phyloP scores from a whole-genome alignment of 192 early-diverging fungal genomes.

The Linderina pennispora region DNA sequence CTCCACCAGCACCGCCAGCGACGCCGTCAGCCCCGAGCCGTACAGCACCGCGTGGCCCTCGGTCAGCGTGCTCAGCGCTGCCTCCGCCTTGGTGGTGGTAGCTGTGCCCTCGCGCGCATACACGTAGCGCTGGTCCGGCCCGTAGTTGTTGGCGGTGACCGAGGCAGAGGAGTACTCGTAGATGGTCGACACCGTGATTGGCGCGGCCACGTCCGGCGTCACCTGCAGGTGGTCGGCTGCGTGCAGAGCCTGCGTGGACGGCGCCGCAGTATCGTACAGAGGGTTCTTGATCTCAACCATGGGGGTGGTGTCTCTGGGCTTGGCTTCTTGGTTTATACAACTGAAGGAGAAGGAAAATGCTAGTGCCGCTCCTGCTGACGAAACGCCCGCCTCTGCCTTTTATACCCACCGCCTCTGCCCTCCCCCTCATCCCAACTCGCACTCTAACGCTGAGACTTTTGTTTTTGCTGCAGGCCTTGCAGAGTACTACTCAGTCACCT shows the following conservation, averaged over 20 bases:
- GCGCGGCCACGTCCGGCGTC: conserved; percentile 48
- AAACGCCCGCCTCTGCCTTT: no score
- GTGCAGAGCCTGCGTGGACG: conserved; percentile 49
- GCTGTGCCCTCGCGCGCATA: conserved; percentile 48
- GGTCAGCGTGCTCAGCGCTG: conserved; percentile 49
- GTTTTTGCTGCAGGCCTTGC: no score
- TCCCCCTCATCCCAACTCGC: no score
- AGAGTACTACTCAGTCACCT: no score
- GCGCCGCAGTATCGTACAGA: conserved; percentile 6
- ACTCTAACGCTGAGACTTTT: no score
- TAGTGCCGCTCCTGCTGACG: no score
- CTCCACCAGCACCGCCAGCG: conserved; percentile 50
- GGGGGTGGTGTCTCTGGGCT: not conserved
- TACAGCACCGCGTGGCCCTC: conserved; percentile 58
- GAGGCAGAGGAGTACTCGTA: conserved; percentile 28
- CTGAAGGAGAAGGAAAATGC: no score
- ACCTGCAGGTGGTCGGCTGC: conserved; percentile 39
- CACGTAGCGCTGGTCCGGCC: conserved; percentile 33
- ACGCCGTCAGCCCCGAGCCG: conserved; percentile 53
- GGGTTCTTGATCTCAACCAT: conserved; percentile 38
- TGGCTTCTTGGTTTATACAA: no score
- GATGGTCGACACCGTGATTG: conserved; percentile 54
- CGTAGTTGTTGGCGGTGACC: conserved; percentile 27
- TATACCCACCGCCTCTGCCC: no score
- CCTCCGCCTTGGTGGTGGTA: conserved; percentile 47